A percentile compares a stretch with the other conserved stretches of the same genome.
These are phyloP conservation scores for Lophiotrema nucula DNA, from an alignment of 495 filamentous ascomycete genomes.

Conservation along the genomic window DNA sequence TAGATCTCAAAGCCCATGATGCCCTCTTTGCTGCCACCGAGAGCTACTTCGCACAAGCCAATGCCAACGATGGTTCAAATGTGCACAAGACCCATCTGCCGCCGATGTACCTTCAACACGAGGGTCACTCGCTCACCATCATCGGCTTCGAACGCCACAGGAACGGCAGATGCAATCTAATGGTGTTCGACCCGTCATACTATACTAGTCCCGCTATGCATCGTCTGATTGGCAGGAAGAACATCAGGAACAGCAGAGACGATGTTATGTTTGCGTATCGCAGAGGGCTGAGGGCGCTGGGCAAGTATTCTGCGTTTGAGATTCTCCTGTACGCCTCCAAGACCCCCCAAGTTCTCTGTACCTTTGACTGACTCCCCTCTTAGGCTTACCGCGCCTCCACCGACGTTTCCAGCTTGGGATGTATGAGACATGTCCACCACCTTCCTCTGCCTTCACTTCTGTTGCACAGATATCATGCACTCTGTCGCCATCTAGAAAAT, in stretches of 20 bases:
- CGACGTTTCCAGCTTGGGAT: slow-evolving; percentile 34
- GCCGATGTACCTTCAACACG: slow-evolving; percentile 89
- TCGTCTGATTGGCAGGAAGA: slow-evolving; percentile 49
- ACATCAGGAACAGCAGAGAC: slow-evolving; percentile 25
- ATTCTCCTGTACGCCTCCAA: too few species aligned
- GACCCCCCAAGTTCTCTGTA: too few species aligned
- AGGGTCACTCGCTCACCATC: slow-evolving; percentile 89
- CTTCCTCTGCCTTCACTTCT: background rate
- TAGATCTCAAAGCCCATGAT: slow-evolving; percentile 49
- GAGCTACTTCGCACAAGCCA: slow-evolving; percentile 64
- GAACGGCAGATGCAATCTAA: slow-evolving; percentile 65
- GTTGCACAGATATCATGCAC: too few species aligned
- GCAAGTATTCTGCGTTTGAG: slow-evolving; percentile 32
- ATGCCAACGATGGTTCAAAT: slow-evolving; percentile 41
- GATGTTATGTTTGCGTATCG: slow-evolving; percentile 34
- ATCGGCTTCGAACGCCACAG: slow-evolving; percentile 73
- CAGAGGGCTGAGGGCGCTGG: slow-evolving; percentile 18
- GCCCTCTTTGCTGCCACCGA: slow-evolving; percentile 67
- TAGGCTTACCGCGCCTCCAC: slow-evolving; percentile 33
- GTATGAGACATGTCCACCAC: too few species aligned
- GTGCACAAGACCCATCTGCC: slow-evolving; percentile 68
- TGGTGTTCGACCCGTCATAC: slow-evolving; percentile 91
- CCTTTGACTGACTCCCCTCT: too few species aligned
- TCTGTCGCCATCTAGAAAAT: too few species aligned
- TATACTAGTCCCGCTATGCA: slow-evolving; percentile 64